Percentiles rank a stretch among this genome's conserved stretches.
phyloP scores from a whole-genome alignment of 306 rosid genomes.

The Citrullus colocynthis region DNA sequence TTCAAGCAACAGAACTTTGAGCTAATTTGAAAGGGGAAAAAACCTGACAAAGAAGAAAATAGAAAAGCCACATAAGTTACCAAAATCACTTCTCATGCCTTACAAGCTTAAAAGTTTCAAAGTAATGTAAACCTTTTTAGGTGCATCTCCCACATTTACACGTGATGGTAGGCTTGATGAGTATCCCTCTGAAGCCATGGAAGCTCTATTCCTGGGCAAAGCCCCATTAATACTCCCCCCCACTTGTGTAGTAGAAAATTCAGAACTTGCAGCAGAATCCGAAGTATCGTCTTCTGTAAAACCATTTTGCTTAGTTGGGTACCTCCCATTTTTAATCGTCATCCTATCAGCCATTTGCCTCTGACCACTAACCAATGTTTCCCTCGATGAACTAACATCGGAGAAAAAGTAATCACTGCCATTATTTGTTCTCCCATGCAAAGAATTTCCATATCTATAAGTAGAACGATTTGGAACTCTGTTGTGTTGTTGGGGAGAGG shows the following conservation, averaged over 20 bases:
- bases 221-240: conserved; percentile 74
- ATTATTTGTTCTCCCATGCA: conserved; percentile 24
- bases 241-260: conserved; percentile 69
- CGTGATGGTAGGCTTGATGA: conserved; percentile 62
- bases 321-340: conserved; percentile 24
- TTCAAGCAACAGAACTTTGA: background rate
- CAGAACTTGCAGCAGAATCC: conserved; percentile 86
- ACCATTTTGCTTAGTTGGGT: conserved; percentile 34
- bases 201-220: conserved; percentile 32
- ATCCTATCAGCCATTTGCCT: conserved; percentile 24
- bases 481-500: conserved; percentile 62
- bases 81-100: background rate
- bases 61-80: background rate
- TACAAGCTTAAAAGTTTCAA: conserved; percentile 5
- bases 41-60: background rate
- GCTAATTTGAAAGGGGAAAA: background rate
- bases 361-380: conserved; percentile 43
- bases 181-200: conserved; percentile 56
- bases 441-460: conserved; percentile 27
- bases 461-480: conserved; percentile 30
- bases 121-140: conserved; percentile 37
- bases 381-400: conserved; percentile 89
- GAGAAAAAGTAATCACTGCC: conserved; percentile 62
- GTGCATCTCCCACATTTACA: conserved; percentile 31
- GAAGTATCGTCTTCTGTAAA: conserved; percentile 75